Percentiles rank a stretch among this genome's conserved stretches.
phyloP scores from a whole-genome alignment of 2,329 filamentous ascomycete genomes.

The Fusarium incarnatum region DNA sequence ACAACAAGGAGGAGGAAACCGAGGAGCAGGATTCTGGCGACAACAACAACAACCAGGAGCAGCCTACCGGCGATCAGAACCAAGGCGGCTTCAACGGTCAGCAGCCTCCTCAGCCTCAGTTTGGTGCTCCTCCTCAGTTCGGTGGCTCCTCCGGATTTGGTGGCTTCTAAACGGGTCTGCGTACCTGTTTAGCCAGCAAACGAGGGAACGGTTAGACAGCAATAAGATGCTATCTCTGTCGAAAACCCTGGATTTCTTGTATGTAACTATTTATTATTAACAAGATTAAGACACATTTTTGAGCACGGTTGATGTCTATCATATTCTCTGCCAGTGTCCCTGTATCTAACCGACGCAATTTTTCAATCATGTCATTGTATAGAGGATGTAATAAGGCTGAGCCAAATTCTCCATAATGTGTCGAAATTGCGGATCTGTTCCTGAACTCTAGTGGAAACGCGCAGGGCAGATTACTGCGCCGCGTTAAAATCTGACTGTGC shows the following conservation, averaged over 20 bases:
- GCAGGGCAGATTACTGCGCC: background rate
- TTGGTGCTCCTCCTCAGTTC: constrained; percentile 1
- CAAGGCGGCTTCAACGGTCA: background rate
- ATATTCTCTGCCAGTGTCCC: too few relatives aligned
- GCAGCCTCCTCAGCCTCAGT: constrained; percentile 1
- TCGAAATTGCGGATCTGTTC: background rate
- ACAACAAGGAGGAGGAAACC: background rate
- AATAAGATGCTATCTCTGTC: background rate
- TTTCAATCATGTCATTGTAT: too few relatives aligned
- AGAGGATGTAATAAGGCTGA: background rate
- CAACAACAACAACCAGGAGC: background rate
- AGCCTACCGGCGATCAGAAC: background rate
- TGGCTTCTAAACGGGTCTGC: background rate
- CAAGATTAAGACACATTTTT: background rate
- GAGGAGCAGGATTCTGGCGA: background rate
- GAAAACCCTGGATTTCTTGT: background rate
- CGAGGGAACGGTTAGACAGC: too few relatives aligned
- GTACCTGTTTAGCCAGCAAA: too few relatives aligned
- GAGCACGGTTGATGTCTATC: background rate
- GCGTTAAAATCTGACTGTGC: background rate
- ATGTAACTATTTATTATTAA: constrained; percentile 6
- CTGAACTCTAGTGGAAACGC: background rate
- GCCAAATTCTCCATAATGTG: background rate
- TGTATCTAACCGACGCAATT: too few relatives aligned
- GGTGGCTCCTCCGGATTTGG: constrained; percentile 6